These are phyloP conservation scores for Penicillium sp. DNA, from an alignment of 2,329 filamentous ascomycete species.

Conservation along the genomic window DNA sequence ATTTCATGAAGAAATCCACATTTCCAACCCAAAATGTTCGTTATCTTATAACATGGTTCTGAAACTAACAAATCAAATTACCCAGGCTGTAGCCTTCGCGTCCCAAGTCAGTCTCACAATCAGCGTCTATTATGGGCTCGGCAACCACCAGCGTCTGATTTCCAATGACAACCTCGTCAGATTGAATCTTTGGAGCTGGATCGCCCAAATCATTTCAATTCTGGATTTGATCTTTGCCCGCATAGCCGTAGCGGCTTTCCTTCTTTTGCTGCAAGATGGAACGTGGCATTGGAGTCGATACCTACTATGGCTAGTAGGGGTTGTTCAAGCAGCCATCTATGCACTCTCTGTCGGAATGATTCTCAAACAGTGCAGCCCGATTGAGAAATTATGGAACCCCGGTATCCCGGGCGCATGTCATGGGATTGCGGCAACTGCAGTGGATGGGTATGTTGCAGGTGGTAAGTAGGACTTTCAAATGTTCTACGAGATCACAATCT, in stretches of 20 bases:
- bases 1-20: too few relatives aligned
- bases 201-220: constrained; percentile 15
- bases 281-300: constrained; percentile 12
- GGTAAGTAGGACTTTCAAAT: neutral
- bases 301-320: constrained; percentile 7
- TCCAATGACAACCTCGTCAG: constrained; percentile 8
- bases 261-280: constrained; percentile 16
- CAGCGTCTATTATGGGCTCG: constrained; percentile 18
- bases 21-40: too few relatives aligned
- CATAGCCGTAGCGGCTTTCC: constrained; percentile 19
- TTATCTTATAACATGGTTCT: too few relatives aligned
- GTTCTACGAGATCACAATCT: neutral
- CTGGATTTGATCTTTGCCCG: constrained; percentile 15
- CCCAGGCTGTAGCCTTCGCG: constrained; percentile 7
- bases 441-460: neutral
- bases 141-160: constrained; percentile 15
- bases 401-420: neutral
- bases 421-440: neutral
- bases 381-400: neutral
- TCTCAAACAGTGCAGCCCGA: neutral
- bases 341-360: neutral
- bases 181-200: constrained; percentile 22
- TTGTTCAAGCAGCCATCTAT: neutral
- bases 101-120: constrained; percentile 17
- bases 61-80: neutral